Base-by-base conservation (phyloP, 768 basidiomycete species). In the Crucibulum laeve region DNA sequence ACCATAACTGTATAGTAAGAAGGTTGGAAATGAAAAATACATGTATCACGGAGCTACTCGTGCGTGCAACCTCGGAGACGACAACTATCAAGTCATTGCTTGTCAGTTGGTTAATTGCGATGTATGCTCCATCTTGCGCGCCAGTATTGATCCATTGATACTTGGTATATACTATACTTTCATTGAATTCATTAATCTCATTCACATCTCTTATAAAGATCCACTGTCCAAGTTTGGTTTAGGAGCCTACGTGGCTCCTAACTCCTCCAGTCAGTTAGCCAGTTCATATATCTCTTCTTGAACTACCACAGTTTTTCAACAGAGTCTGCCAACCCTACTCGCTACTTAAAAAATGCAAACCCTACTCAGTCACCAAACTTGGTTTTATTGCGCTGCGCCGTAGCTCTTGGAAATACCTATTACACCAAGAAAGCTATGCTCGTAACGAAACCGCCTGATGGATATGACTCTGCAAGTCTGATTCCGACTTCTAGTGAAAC, bases 11-110 rank as follows among this genome's bases (percentile, higher is more conserved):
- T 17, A 18, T 23, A 42, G 42, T 13, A 44, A 44, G 34, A 19
- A 24, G n/a, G 42, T 44, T 24, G 42, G 42, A 34, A 44, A 44
- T 17, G 42, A 44, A 19, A 8, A 44, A 4, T 44, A 44, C 21
- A 44, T 44, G 42, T 44, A 37, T 21, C 21, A 24, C 34, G 42
- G 42, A 15, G 25, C 42, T 38, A 37, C 17, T 15, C 30, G 42
- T 36, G 42, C 30, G n/a, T 44, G 33, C 28, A 44, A 44, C 19
- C 17, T 44, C 25, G 42, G 33, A 15, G 42, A 44, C 32, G 42
- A 44, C 35, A 44, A 44, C 18, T 4, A 18, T 14, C 42, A 37
- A 10, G 14, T 23, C n/a, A 38, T 3, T 23, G 32, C 28, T n/a
- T 30, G 28, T 30, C n/a, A 30, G 28, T 30, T 30, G 28, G 28